Conservation (phyloP, 2,329 filamentous ascomycete species). For the Diaporthe australafricana region DNA sequence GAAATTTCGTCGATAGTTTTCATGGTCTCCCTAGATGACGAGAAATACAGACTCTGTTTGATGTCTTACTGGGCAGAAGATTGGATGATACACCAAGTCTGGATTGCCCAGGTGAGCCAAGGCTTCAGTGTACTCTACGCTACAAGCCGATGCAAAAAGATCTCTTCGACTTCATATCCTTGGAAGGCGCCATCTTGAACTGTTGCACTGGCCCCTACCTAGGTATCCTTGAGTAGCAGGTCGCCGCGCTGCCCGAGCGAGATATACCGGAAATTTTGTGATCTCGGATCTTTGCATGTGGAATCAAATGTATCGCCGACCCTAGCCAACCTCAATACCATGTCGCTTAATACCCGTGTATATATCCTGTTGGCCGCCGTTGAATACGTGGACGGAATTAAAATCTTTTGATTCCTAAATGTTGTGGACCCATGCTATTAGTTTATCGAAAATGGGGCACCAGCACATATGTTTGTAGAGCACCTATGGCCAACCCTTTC, state of each 20-base stretch:
- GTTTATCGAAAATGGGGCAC: neutral
- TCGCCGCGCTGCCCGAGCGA: neutral
- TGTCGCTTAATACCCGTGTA: neutral
- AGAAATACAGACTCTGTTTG: neutral
- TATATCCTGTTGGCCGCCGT: neutral
- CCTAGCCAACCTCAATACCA: neutral
- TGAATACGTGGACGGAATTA: neutral
- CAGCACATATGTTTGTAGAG: neutral
- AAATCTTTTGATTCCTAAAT: neutral
- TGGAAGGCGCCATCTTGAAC: neutral
- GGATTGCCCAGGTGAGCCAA: neutral
- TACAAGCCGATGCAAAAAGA: neutral
- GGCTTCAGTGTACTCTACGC: neutral
- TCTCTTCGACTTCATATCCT: neutral
- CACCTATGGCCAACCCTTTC: neutral
- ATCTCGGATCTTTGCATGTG: neutral
- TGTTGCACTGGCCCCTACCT: too few relatives aligned
- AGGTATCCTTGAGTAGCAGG: too few relatives aligned
- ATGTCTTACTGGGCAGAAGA: neutral
- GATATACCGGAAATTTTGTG: neutral
- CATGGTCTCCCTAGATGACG: neutral
- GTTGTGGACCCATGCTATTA: neutral
- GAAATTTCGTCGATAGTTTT: too few relatives aligned
- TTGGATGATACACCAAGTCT: neutral
- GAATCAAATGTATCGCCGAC: neutral